Base-by-base conservation (phyloP, 306 rosid species). In the Cicer chorassanicum region DNA sequence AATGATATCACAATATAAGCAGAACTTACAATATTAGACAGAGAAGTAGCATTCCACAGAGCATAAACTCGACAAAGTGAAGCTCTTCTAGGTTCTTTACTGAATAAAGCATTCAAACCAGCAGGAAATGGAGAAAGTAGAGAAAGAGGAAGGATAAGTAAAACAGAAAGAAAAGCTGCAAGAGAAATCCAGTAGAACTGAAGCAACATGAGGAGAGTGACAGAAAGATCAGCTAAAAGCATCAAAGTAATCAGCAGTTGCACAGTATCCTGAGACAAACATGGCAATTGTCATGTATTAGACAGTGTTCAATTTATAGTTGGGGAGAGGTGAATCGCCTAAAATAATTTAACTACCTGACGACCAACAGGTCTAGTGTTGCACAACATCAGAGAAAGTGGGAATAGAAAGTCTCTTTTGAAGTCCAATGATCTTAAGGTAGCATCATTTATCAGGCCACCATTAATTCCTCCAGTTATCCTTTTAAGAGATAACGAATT, bases 141-240 rank as follows among this genome's bases (percentile, higher is more conserved):
- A 41, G 97, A 94, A 39, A 94, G 86, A 43, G 99, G 99, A 81
- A 94, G 97, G 65, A 94, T 83, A 56, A 94, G 91, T 85, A 94
- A 82, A 80, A 92, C 88, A 59, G 86, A 86, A 74, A 94, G 98
- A 86, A 94, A 94, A 69, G 90, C 97, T 55, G 92, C 96, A 61
- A 94, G 87, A 70, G 98, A 90, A 61, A 94, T 87, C 98, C 98
- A 94, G 81, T 94, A 94, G 82, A 91, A 94, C 80, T 94, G 96
- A 77, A 94, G 93, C 89, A 94, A 79, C 88, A 89, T 83, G 75
- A 94, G 98, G 73, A 94, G 87, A 70, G 97, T 90, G 82, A 91
- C 91, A 77, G 91, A 90, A 60, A 91, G 90, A 84, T 94, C 98
- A 7, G 89, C 88, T 84, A 90, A 83, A 80, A 94, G 90, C 83